Evolutionary conservation across 1,139 yeast species (phyloP), one percentile per base, ranked within the genome.

Genomic region (Diutina scorzettiae): DNA sequence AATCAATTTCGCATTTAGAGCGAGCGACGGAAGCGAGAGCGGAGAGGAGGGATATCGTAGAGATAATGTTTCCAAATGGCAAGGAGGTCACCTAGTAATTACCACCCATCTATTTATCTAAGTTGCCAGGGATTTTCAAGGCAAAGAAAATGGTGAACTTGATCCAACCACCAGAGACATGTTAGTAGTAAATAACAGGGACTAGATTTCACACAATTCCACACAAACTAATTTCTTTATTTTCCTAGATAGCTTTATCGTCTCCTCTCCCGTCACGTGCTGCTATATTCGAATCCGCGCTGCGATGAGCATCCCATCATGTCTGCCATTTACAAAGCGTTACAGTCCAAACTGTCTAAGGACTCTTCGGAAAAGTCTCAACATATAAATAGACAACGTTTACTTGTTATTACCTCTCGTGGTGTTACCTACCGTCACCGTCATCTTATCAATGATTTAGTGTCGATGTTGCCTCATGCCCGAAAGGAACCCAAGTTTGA

Each of bases 401-500:
- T 87, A 42, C 69, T 91, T 49, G 73, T 91, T 49, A 84, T 91
- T 55, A 84, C 96, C 4, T 87, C 96, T 37, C 77, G 99, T 60
- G 98, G 98, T 49, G 85, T 89, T 45, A 89, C 89, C 36, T 85
- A 71, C 61, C 80, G 98, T 66, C 98, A 91, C 58, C 89, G 99
- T 57, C 97, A 93, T 63, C 67, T 93, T 55, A 85, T 91, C 51
- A 74, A 77, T 52, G 98, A 93, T 62, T 66, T 91, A 50, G 69
- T 78, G 49, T 66, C 78, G 37, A 69, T 93, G 59, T 64, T 93
- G 59, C 98, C 99, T 47, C 98, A 91, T 58, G 84, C 95, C 37
- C 80, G 96, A 61, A 91, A 89, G 59, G 98, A 91, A 63, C 95
- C 97, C 47, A 91, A 93, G 62, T 74, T 91, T 55, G 98, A 93